Evolutionary conservation across 768 basidiomycete genomes (phyloP), one percentile per base, ranked within the genome.

Genomic region (Hygrophorus pudorinus): DNA sequence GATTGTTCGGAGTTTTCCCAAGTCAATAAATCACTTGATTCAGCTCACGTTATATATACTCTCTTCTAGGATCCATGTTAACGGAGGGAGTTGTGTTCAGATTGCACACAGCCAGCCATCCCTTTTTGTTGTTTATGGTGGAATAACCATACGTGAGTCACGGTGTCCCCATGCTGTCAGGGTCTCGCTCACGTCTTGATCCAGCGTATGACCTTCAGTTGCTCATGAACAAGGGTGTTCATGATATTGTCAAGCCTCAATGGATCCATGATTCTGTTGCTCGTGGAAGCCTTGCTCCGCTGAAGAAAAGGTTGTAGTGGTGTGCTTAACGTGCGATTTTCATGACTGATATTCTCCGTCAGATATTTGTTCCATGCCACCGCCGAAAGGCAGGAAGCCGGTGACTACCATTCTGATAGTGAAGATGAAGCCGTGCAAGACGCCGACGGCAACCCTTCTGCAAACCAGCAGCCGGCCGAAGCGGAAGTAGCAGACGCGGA

Each of bases 231-330:
- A 87, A 85, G 53, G 81, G 72, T 3, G 66, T 68, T 1, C 66
- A 79, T 44, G 82, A 89, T 50, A 78, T 94, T 40, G 64, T 94
- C 47, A 79, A 73, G 44, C 88, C 93, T 0, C 64, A 73, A 21
- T 98, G 92, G 91, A 67, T 98, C 43, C 56, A 69, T 30, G 86
- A 91, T 55, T 92, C 82, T 17, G 69, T 93, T n/a, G 66, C 70
- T 4, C 64, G 66, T 21, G 73, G 70, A 9, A 65, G 73, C 46
- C 65, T 68, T 14, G 61, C 77, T 20, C 81, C 87, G 1, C 63
- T 92, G 47, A 69, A 60, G 31, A 80, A 81, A 61, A 82, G 76
- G 90, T 91, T 53, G 5, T 20, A 38, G 17, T n/a, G 8, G 8
- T 13, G 5, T 39, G 18, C 17, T 38, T 13, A 9, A 3, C 13